Evolutionary conservation across 805 yeast genomes (phyloP).

Genomic region (Wickerhamiella brachini): DNA sequence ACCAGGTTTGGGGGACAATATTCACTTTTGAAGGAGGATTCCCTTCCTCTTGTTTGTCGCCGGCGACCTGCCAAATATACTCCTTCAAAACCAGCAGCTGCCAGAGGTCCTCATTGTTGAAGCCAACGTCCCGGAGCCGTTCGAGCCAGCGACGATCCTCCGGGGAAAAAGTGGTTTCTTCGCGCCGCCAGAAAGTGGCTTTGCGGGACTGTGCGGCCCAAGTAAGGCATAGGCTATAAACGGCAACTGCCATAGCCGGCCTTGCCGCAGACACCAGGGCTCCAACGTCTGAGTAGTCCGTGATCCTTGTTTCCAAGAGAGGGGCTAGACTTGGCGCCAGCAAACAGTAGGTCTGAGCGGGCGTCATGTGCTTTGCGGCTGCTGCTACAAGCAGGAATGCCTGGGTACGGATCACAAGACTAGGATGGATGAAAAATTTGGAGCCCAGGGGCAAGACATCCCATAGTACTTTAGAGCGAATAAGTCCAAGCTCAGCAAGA

Average conservation of each 20-base stretch:
- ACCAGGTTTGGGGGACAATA: not conserved
- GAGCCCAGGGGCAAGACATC: constrained; percentile 39
- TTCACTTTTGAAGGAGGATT: not conserved
- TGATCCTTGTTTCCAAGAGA: constrained; percentile 62
- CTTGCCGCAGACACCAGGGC: constrained; percentile 49
- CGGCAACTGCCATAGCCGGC: constrained; percentile 50
- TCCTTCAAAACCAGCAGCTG: constrained; percentile 59
- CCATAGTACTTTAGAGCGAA: constrained; percentile 38
- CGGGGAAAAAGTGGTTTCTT: constrained; percentile 12
- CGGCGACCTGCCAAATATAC: constrained; percentile 36
- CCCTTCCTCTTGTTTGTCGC: not conserved
- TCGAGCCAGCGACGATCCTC: constrained; percentile 42
- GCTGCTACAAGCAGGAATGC: constrained; percentile 47
- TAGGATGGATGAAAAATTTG: constrained; percentile 68
- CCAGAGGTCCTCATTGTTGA: constrained; percentile 66
- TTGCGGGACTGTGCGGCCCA: constrained; percentile 61
- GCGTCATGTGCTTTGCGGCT: constrained; percentile 45
- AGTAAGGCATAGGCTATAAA: constrained; percentile 45
- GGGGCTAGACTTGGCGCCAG: constrained; percentile 69
- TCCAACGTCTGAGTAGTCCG: constrained; percentile 50
- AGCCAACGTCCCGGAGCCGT: constrained; percentile 57
- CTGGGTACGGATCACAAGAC: constrained; percentile 67
- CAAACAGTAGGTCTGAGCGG: constrained; percentile 74
- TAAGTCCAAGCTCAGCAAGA: constrained; percentile 41
- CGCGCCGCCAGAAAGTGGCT: constrained; percentile 66